Evolutionary conservation across 2,329 filamentous ascomycete genomes (phyloP), one percentile per base, ranked within the genome.

Genomic region (Hysterium pulicare): DNA sequence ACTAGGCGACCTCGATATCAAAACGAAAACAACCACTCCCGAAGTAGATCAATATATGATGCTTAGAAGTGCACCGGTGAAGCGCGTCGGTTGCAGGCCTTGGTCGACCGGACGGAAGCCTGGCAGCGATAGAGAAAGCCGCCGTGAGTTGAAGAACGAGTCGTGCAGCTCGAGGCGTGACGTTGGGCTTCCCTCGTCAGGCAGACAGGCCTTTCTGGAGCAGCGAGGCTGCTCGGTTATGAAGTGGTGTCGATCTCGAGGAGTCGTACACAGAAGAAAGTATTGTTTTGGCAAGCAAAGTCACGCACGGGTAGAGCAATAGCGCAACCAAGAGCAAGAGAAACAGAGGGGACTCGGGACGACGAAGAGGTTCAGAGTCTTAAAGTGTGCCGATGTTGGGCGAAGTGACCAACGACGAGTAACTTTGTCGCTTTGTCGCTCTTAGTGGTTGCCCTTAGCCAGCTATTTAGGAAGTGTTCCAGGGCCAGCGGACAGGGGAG

Each of bases 381-480:
- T 57, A 55, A 54, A 57, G 55, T 42, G 44, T 65, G 59, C 58
- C 53, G 53, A 55, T 54, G 54, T 57, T 50, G 44, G 50, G 47
- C 50, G 44, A 55, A 51, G 51, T 52, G 50, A 58, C 64, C 63
- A 67, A 55, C 60, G 50, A 57, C 41, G 48, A 58, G 49, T 58
- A 64, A 58, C 48, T 49, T 49, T 53, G 47, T 47, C 32, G 35
- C 44, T 48, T 64, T 57, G 47, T 53, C 43, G 48, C 49, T 62
- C 45, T 65, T 44, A 67, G 54, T 69, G 64, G 66, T 64, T 55
- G 63, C 48, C 49, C 43, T 50, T 51, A 47, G 53, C 40, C 53
- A 61, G 61, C 66, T 67, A 66, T 60, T 63, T 57, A 51, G 49
- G 49, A 58, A 49, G 53, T 51, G 51, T 51, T 42, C 53, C 51